phyloP scores from a whole-genome alignment of 163 green algal genomes.

The Picocystis sp. region DNA sequence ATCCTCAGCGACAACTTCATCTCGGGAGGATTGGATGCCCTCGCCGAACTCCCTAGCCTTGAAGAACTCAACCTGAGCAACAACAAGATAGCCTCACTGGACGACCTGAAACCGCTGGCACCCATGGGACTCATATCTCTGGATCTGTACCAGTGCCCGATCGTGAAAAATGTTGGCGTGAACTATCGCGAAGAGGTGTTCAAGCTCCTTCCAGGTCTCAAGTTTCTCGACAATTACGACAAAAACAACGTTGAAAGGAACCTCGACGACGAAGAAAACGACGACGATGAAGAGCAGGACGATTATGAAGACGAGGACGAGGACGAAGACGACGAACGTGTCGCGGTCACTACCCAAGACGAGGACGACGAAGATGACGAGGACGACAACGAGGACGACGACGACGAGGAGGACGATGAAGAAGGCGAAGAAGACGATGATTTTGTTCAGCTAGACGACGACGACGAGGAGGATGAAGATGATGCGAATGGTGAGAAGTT shows the following conservation, averaged over 20 bases:
- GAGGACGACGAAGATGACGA: conserved; percentile 1
- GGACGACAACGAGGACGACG: conserved; percentile 2
- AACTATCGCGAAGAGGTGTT: conserved; percentile 14
- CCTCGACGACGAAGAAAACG: conserved; percentile 11
- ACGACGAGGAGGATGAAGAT: conserved; percentile 7
- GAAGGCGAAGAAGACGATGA: conserved; percentile 9
- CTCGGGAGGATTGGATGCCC: conserved; percentile 14
- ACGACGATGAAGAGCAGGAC: conserved; percentile 18
- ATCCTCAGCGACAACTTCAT: conserved; percentile 23
- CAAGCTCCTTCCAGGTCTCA: conserved; percentile 9
- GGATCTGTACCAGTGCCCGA: conserved; percentile 15
- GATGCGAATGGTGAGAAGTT: neutral
- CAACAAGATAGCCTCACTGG: conserved; percentile 15
- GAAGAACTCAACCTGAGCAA: conserved; percentile 18
- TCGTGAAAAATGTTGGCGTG: conserved; percentile 1
- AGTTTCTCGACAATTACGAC: conserved; percentile 16
- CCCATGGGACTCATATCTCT: conserved; percentile 12
- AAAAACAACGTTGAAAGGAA: conserved; percentile 11
- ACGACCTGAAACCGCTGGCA: conserved; percentile 14
- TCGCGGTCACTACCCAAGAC: neutral
- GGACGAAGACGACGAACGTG: neutral
- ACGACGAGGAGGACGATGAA: conserved; percentile 2
- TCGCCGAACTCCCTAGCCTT: conserved; percentile 13
- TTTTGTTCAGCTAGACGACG: conserved; percentile 3
- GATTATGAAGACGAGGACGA: conserved; percentile 4